Evolutionary conservation across 805 yeast genomes (phyloP).

Genomic region (Ogataea zsoltii): DNA sequence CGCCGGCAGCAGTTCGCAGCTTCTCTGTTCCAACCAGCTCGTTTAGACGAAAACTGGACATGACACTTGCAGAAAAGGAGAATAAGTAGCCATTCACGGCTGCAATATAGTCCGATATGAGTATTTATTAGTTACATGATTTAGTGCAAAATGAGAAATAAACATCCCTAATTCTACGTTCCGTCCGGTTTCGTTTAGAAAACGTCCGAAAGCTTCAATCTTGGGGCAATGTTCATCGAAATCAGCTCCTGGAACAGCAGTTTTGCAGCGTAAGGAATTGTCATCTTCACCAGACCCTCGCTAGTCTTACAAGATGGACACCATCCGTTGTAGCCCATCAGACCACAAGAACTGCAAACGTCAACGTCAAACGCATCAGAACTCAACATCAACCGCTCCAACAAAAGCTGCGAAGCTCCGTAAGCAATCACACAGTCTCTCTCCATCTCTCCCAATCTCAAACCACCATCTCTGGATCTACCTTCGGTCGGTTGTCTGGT

Average conservation of each 20-base stretch:
- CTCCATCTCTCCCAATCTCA: conserved; percentile 98
- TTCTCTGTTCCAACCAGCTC: conserved; percentile 26
- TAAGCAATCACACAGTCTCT: conserved; percentile 99
- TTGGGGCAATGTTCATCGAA: conserved; percentile 99
- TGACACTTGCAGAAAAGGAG: neutral
- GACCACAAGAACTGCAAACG: conserved; percentile 89
- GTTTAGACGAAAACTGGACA: conserved; percentile 2
- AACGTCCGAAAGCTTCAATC: conserved; percentile 85
- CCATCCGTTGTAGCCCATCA: conserved; percentile 98
- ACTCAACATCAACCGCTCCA: conserved; percentile 93
- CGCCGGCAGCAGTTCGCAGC: conserved; percentile 26
- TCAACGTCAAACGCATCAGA: conserved; percentile 98
- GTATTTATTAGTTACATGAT: neutral
- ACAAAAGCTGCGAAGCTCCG: conserved; percentile 92
- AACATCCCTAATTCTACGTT: too few relatives aligned
- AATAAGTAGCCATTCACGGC: neutral
- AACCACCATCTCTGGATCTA: conserved; percentile 98
- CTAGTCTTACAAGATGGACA: conserved; percentile 94
- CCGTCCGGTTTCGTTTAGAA: too few relatives aligned
- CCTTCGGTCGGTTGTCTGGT: conserved; percentile 99
- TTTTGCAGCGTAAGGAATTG: conserved; percentile 99
- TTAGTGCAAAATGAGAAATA: too few relatives aligned
- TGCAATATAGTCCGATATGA: neutral
- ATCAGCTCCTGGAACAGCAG: conserved; percentile 93
- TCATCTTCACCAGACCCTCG: conserved; percentile 86